Evolutionary conservation across 2,329 filamentous ascomycete species (phyloP).

Genomic region (Thelonectria discophora): DNA sequence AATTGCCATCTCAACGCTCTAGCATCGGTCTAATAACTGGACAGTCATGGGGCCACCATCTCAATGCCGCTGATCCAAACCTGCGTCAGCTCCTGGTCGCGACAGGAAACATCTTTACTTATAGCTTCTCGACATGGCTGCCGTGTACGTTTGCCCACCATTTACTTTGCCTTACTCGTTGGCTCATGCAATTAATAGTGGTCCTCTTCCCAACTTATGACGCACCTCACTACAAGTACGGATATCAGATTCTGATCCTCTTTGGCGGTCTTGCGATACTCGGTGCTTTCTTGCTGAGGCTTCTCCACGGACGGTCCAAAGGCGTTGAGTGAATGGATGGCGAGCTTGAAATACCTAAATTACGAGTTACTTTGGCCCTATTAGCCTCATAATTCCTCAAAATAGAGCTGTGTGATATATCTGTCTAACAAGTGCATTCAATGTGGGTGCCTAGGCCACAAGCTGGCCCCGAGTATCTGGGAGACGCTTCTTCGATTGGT

Average conservation of each 20-base stretch:
- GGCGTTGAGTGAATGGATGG: not conserved
- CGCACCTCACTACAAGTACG: constrained; percentile 47
- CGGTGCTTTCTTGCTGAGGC: constrained; percentile 17
- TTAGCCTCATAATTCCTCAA: no score
- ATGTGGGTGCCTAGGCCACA: no score
- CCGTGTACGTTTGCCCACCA: not conserved
- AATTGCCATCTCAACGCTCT: not conserved
- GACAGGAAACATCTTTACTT: constrained; percentile 20
- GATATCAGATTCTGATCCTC: constrained; percentile 46
- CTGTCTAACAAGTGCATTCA: no score
- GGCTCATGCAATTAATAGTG: constrained; percentile 2
- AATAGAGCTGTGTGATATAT: no score
- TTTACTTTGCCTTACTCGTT: not conserved
- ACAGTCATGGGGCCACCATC: constrained; percentile 15
- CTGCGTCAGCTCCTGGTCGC: constrained; percentile 15
- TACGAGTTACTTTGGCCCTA: no score
- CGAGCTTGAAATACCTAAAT: no score
- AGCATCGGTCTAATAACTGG: not conserved
- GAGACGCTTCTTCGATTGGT: no score
- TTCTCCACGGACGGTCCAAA: not conserved
- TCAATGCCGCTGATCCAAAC: constrained; percentile 17
- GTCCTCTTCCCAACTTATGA: constrained; percentile 47
- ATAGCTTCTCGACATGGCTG: constrained; percentile 16
- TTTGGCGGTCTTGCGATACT: constrained; percentile 44
- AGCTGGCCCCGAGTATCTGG: no score